phyloP scores from a whole-genome alignment of 2,329 filamentous ascomycete species.

The Fusarium mangiferae region DNA sequence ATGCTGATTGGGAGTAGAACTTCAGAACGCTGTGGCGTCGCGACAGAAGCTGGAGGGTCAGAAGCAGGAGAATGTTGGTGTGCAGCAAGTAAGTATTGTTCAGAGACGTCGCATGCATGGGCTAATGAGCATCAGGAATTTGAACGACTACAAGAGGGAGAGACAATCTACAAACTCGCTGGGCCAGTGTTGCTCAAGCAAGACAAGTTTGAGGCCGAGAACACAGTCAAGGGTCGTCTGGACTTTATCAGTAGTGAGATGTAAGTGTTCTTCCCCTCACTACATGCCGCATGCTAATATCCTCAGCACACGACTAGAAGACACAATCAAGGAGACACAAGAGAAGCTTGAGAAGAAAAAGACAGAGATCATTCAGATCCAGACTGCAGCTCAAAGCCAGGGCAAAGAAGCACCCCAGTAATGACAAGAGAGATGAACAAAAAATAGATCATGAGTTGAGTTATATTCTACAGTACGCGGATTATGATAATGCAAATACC shows the following conservation, averaged over 20 bases:
- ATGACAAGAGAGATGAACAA: conserved; percentile 2
- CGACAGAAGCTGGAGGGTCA: conserved; percentile 94
- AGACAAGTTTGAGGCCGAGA: conserved; percentile 88
- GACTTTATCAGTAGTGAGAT: conserved; percentile 96
- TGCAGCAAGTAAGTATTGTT: conserved; percentile 73
- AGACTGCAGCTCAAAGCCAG: conserved; percentile 52
- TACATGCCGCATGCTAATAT: conserved; percentile 17
- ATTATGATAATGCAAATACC: conserved; percentile 34
- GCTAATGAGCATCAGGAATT: conserved; percentile 73
- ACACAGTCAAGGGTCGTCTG: conserved; percentile 88
- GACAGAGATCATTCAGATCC: conserved; percentile 67
- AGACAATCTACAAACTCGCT: conserved; percentile 95
- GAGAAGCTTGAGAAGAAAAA: conserved; percentile 69
- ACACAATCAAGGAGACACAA: conserved; percentile 65
- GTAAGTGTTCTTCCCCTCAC: conserved; percentile 61
- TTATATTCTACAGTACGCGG: conserved; percentile 40
- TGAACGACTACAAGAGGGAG: conserved; percentile 77
- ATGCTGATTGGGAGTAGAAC: conserved; percentile 65
- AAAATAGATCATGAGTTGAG: conserved; percentile 45
- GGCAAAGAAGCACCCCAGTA: conserved; percentile 42
- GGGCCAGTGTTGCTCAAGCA: conserved; percentile 95
- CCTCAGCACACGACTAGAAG: conserved; percentile 55
- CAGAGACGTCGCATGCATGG: too few species aligned
- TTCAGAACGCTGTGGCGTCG: conserved; percentile 79
- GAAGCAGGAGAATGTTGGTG: conserved; percentile 89